Base-by-base conservation (phyloP, 1,284 basidiomycete genomes). In the Microbotryum lychnidis-dioicae region DNA sequence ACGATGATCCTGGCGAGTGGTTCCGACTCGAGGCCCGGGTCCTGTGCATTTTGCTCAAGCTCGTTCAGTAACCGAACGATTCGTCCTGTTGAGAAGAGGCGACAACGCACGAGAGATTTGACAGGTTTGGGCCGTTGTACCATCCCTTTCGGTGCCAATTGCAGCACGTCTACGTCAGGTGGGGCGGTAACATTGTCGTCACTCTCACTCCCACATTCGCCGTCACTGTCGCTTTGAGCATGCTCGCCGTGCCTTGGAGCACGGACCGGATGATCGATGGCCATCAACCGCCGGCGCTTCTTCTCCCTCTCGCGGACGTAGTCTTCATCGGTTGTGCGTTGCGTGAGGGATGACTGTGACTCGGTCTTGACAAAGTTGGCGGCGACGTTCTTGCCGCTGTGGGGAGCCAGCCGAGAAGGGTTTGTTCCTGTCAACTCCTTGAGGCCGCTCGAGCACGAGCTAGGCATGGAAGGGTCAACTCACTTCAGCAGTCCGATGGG, bases 1-100 rank as follows among this genome's bases (percentile, higher is more conserved):
- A 99, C 87, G 61, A 99, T 76, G 25, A 77, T 80, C 47, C 70
- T 74, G 16, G 56, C 29, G 31, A 60, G 57, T 0, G 62, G 60
- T 42, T 68, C 67, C n/a, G 44, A 25, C 23, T 25, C 37, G 20
- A 23, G 20, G 8, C 20, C 44, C 29, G 44, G 4, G 25, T n/a
- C 16, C 7, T 21, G 37, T 6, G 16, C 25, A 18, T 20, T 21
- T 3, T 4, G 18, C 29, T 14, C 21, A 21, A 6, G 37, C 23
- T 7, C 27, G 4, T 25, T 25, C 50, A 25, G 48, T 23, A 12
- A 53, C 31, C 31, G 18, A 14, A 2, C 3, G 1, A 31, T 31
- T 31, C 31, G 31, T 31, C 8, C 31, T 31, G 31, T 31, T 9
- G 31, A 21, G 10, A n/a, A 12, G n/a, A 16, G 5, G n/a, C 31